Conservation (phyloP, 495 filamentous ascomycete genomes). For the Xylaria castorea region DNA sequence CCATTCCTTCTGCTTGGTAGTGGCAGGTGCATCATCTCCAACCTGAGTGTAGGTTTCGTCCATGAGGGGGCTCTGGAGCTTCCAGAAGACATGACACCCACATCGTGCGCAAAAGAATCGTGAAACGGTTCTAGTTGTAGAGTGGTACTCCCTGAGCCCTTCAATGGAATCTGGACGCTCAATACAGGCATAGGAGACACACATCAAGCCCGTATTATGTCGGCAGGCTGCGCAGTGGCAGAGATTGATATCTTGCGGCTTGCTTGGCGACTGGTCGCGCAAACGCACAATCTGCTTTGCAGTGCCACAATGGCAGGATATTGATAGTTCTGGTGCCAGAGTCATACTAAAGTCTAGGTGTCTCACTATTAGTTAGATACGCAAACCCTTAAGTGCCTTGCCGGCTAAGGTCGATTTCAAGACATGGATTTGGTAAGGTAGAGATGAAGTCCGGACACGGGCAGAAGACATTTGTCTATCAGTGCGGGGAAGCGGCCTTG, state of each 20-base stretch:
- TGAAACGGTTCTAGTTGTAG: constrained; percentile 39
- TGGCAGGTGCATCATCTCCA: constrained; percentile 20
- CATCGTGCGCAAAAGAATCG: constrained; percentile 74
- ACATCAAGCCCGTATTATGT: constrained; percentile 63
- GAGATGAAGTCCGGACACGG: background rate
- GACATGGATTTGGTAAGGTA: background rate
- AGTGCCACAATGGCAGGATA: constrained; percentile 65
- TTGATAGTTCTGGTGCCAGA: background rate
- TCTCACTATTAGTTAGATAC: background rate
- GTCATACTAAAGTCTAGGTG: background rate
- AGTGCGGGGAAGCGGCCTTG: constrained; percentile 11
- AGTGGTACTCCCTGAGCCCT: constrained; percentile 53
- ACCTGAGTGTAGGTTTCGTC: constrained; percentile 18
- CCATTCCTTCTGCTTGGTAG: constrained; percentile 39
- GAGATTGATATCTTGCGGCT: constrained; percentile 46
- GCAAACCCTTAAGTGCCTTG: background rate
- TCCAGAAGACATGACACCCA: constrained; percentile 66
- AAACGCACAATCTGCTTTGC: constrained; percentile 53
- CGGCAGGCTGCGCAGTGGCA: constrained; percentile 74
- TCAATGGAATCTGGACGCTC: constrained; percentile 40
- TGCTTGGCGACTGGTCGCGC: constrained; percentile 34
- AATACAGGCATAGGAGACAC: constrained; percentile 57
- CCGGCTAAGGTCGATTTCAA: background rate
- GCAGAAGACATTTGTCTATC: background rate
- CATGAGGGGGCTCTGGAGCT: background rate